Evolutionary conservation across 768 basidiomycete genomes (phyloP), one percentile per base, ranked within the genome.

Genomic region (Cystofilobasidium ferigula): DNA sequence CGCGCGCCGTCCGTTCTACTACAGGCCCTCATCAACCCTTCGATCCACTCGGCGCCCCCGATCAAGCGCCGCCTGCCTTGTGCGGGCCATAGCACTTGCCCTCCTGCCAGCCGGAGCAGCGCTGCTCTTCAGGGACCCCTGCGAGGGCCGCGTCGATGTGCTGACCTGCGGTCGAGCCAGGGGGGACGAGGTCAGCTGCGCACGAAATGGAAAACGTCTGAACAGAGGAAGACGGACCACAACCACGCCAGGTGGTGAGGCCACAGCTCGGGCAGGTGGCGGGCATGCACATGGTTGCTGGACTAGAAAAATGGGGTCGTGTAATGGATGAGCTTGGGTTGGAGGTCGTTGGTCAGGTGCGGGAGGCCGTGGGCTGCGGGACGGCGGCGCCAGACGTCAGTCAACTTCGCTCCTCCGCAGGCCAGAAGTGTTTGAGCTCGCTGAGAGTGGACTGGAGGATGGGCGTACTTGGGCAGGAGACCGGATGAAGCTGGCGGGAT

Each of bases 101-200:
- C 34, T 61, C 59, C 43, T 57, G 34, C 53, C 58, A 67, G 10
- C 65, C 65, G 5, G 65, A 58, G 62, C 76, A 76, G 64, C 73
- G 66, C 32, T 73, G 69, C 12, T 69, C 57, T 40, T 70, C 69
- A 20, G 72, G 71, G 1, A 76, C 72, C 14, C 71, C 74, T 3
- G 71, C 71, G 26, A 76, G 70, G 20, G 74, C 74, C 59, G 64
- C 32, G 57, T 63, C 56, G 63, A 69, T 40, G 67, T 58, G 56
- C 30, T 57, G 35, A 7, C 65, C 65, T 67, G 68, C 30, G 47
- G 48, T 65, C 61, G 28, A 58, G 22, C 26, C 34, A 62, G 47
- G 10, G 61, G 61, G 30, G 57, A 40, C 26, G 63, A 40, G 13
- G 63, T 38, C 36, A 61, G 24, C 22, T 38, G 13, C 20, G 36